A percentile compares a stretch with the other conserved stretches of the same genome.
These are phyloP conservation scores for Mycena alexandri DNA, from an alignment of 768 basidiomycete species.

Conservation along the genomic window DNA sequence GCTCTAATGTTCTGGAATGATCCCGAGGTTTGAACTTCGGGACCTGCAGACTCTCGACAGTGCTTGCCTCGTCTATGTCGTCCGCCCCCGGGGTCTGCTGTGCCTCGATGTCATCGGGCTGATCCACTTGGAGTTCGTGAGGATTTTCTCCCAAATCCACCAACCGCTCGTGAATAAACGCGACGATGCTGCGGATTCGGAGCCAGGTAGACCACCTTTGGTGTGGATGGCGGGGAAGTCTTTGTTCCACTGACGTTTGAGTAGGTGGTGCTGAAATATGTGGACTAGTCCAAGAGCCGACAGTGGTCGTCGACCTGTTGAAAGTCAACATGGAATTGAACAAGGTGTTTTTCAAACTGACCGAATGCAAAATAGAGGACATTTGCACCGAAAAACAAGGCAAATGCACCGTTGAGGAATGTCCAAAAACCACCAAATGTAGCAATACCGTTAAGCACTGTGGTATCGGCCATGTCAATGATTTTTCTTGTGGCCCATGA, in stretches of 20 bases:
- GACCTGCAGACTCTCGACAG: no score
- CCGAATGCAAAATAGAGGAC: slow-evolving; percentile 15
- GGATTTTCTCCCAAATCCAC: slow-evolving; percentile 1
- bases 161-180: slow-evolving; percentile 7
- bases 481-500: not conserved
- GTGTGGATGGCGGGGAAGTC: slow-evolving; percentile 11
- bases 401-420: slow-evolving; percentile 20
- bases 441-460: not conserved
- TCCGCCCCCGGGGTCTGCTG: no score
- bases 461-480: not conserved
- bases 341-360: not conserved
- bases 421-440: slow-evolving; percentile 23
- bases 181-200: slow-evolving; percentile 12
- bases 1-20: no score
- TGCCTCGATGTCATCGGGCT: no score
- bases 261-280: not conserved
- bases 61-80: no score
- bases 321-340: not conserved
- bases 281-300: slow-evolving; percentile 11
- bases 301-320: not conserved
- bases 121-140: no score
- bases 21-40: no score
- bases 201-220: slow-evolving; percentile 12
- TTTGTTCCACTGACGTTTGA: slow-evolving; percentile 3
- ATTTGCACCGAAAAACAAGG: slow-evolving; percentile 11